phyloP scores from a whole-genome alignment of 306 rosid species.

The Quercus dentata region DNA sequence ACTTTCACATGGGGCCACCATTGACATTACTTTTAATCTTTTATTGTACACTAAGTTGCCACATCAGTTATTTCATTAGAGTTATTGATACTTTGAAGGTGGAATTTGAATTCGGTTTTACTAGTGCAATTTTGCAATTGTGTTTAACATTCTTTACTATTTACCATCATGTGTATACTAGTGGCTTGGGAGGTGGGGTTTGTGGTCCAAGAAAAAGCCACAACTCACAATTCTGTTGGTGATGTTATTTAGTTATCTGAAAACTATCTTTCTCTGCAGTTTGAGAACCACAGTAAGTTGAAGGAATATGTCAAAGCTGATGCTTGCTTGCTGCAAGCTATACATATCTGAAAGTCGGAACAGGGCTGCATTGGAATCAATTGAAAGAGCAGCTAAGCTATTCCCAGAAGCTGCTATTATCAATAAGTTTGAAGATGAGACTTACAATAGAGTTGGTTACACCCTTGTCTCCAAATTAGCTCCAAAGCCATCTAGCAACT shows the following conservation, averaged over 20 bases:
- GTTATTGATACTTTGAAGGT: not conserved
- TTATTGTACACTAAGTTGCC: too few relatives aligned
- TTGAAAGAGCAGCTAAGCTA: slow-evolving; percentile 64
- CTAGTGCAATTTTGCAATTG: not conserved
- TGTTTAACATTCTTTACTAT: not conserved
- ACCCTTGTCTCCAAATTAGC: slow-evolving; percentile 71
- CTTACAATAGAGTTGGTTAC: slow-evolving; percentile 88
- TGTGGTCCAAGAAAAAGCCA: slow-evolving; percentile 30
- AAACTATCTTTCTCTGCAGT: slow-evolving; percentile 22
- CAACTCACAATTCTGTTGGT: not conserved
- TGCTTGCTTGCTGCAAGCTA: slow-evolving; percentile 90
- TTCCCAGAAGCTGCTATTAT: slow-evolving; percentile 60
- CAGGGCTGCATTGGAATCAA: slow-evolving; percentile 59
- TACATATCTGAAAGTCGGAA: slow-evolving; percentile 90
- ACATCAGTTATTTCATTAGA: too few relatives aligned
- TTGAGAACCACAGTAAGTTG: slow-evolving; percentile 22
- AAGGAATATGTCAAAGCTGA: slow-evolving; percentile 20
- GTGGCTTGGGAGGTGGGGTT: slow-evolving; percentile 28
- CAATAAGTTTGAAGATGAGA: slow-evolving; percentile 74
- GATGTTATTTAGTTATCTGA: slow-evolving; percentile 1
- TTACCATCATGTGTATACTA: not conserved
- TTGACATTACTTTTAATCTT: too few relatives aligned
- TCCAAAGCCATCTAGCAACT: slow-evolving; percentile 9
- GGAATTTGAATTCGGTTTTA: not conserved
- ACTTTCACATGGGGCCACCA: too few relatives aligned